Base-by-base conservation (phyloP, 257 asterid genomes). In the Apocynum venetum region DNA sequence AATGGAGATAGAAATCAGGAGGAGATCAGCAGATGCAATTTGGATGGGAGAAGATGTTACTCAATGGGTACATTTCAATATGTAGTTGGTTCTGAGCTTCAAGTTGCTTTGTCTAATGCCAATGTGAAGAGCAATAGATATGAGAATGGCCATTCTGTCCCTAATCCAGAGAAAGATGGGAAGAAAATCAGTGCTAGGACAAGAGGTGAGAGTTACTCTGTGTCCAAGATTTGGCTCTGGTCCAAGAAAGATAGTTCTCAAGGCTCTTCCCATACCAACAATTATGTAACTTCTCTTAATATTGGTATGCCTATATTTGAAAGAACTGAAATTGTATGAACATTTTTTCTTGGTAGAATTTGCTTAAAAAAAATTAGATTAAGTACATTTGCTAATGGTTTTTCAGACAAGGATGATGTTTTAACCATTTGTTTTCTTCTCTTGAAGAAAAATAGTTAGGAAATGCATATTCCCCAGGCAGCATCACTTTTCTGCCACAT, bases 191-290 rank as follows among this genome's bases (percentile, higher is more conserved):
- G 79, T 70, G 77, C 68, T 19, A 81, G 87, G 83, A 82, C 86
- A 63, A 77, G 87, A 84, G 89, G 91, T 10, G 96, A 91, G 38
- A 91, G 96, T 71, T 88, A 80, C 76, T 91, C 96, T 65, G 88
- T 89, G 55, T 90, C 93, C 70, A 90, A 89, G 86, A 87, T 90
- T 71, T 88, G 96, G 96, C 86, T 88, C 0, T 90, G 96, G 96
- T 86, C 96, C 83, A 87, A 87, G 76, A 88, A 83, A 74, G 83
- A 82, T 70, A 84, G 69, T 55, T 72, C 85, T 59, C 41, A 76
- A 40, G 59, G 74, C 63, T 72, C 80, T 60, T 76, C 77, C n/a
- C 78, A 82, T 46, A 77, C 20, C 46, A 83, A 79, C 80, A 80
- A 56, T 60, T 55, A 17, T 77, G 64, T 44, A 40, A 84, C 55